Conservation (phyloP, 108 stramenopile species). For the Skeletonema marinoi region DNA sequence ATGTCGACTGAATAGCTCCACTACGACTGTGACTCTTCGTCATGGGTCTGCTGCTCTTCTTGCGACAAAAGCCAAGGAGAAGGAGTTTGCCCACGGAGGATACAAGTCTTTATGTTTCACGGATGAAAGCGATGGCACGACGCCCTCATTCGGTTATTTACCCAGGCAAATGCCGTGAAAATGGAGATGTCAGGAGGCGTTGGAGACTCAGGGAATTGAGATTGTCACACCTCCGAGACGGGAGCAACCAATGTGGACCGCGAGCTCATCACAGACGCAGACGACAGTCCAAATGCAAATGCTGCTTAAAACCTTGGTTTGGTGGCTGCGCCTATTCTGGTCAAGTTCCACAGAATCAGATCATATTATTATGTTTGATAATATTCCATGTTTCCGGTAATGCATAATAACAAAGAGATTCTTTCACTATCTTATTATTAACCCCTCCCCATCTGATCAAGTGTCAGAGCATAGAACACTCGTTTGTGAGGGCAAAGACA, state of each 20-base stretch:
- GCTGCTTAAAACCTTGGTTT: constrained; percentile 23
- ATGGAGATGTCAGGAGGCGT: constrained; percentile 15
- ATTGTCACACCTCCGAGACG: constrained; percentile 11
- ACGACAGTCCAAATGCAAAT: constrained; percentile 27
- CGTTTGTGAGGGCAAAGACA: too few species aligned
- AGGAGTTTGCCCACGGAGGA: constrained; percentile 4
- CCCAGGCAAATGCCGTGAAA: constrained; percentile 33
- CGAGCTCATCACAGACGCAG: constrained; percentile 32
- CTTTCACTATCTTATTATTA: background rate
- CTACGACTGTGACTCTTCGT: constrained; percentile 19
- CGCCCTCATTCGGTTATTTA: constrained; percentile 31
- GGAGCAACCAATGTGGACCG: constrained; percentile 16
- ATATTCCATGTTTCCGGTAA: background rate
- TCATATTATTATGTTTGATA: too few species aligned
- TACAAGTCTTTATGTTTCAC: constrained; percentile 31
- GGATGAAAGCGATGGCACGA: constrained; percentile 12
- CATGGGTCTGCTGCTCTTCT: constrained; percentile 36
- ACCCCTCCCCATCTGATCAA: background rate
- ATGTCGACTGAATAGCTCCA: too few species aligned
- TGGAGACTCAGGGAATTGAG: constrained; percentile 7
- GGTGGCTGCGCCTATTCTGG: constrained; percentile 15
- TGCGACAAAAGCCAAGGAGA: background rate
- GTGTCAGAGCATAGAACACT: too few species aligned
- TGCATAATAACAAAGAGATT: background rate
- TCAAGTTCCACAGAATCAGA: background rate